Evolutionary conservation across 2,329 filamentous ascomycete genomes (phyloP).

Genomic region (Rhexocercosporidium sp.): DNA sequence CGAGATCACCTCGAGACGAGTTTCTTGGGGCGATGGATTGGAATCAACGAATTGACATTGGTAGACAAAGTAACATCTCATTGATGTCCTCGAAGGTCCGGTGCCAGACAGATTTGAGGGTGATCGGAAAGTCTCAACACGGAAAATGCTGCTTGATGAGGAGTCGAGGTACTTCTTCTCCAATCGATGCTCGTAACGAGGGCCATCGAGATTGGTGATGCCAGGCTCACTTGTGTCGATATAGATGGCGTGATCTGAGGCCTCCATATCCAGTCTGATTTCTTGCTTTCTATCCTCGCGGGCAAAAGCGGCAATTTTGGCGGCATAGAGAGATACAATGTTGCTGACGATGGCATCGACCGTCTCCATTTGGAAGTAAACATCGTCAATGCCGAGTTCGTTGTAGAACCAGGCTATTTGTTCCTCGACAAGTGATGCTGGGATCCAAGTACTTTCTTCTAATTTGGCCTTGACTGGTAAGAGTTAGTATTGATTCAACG

Average conservation of each 20-base stretch:
- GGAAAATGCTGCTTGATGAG: conserved; percentile 74
- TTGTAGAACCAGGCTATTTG: conserved; percentile 98
- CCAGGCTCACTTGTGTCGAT: conserved; percentile 97
- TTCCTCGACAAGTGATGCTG: conserved; percentile 77
- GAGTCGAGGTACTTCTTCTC: conserved; percentile 95
- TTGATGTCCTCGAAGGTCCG: conserved; percentile 72
- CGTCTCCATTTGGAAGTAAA: conserved; percentile 93
- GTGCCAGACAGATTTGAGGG: conserved; percentile 76
- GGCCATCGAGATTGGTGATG: conserved; percentile 74
- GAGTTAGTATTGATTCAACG: conserved; percentile 22
- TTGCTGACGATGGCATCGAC: conserved; percentile 89
- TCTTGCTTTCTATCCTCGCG: conserved; percentile 93
- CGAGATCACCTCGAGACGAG: conserved; percentile 86
- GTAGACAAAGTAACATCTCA: conserved; percentile 99
- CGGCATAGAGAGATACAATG: conserved; percentile 94
- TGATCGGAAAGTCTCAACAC: conserved; percentile 96
- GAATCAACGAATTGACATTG: conserved; percentile 88
- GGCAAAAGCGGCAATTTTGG: conserved; percentile 92
- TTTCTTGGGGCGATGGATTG: conserved; percentile 77
- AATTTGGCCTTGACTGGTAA: conserved; percentile 73
- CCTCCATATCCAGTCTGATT: conserved; percentile 95
- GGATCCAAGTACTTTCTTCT: conserved; percentile 74
- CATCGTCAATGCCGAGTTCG: conserved; percentile 95
- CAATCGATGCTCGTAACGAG: conserved; percentile 91
- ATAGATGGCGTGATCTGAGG: conserved; percentile 92